Conservation (phyloP, 129 eudicot species). For the Lactuca sativa region DNA sequence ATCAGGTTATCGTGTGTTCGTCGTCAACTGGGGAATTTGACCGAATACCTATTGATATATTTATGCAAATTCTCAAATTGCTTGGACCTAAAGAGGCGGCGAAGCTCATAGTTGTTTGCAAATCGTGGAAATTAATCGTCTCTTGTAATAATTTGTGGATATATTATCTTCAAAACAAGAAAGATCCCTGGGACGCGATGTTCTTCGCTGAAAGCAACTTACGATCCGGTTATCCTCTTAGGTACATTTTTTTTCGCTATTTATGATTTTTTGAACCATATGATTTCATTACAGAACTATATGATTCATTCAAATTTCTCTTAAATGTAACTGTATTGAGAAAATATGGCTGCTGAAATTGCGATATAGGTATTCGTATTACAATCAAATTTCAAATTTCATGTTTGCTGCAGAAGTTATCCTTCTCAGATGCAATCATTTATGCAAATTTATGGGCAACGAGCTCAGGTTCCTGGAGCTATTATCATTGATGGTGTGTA, state of each 20-base stretch:
- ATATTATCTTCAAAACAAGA: constrained; percentile 54
- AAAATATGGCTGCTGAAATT: constrained; percentile 9
- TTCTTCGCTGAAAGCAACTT: constrained; percentile 77
- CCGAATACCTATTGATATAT: constrained; percentile 63
- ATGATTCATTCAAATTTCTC: background rate
- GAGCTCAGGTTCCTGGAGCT: constrained; percentile 80
- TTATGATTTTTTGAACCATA: background rate
- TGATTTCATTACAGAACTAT: background rate
- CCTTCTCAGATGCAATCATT: constrained; percentile 64
- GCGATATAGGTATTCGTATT: background rate
- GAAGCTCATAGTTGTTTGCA: constrained; percentile 60
- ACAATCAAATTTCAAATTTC: background rate
- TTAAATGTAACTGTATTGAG: background rate
- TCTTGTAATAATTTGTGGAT: constrained; percentile 77
- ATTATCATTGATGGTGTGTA: constrained; percentile 78
- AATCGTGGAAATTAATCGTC: constrained; percentile 60
- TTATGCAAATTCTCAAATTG: constrained; percentile 53
- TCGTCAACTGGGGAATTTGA: constrained; percentile 75
- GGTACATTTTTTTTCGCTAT: constrained; percentile 30
- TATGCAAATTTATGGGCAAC: constrained; percentile 76
- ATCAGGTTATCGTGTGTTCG: constrained; percentile 20
- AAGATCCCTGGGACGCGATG: constrained; percentile 63
- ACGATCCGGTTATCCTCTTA: constrained; percentile 69
- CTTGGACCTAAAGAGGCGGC: constrained; percentile 84
- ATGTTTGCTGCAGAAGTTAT: constrained; percentile 43